Evolutionary conservation across 305 asterid genomes (phyloP), one percentile per base, ranked within the genome.

Genomic region (Fraxinus paxiana): DNA sequence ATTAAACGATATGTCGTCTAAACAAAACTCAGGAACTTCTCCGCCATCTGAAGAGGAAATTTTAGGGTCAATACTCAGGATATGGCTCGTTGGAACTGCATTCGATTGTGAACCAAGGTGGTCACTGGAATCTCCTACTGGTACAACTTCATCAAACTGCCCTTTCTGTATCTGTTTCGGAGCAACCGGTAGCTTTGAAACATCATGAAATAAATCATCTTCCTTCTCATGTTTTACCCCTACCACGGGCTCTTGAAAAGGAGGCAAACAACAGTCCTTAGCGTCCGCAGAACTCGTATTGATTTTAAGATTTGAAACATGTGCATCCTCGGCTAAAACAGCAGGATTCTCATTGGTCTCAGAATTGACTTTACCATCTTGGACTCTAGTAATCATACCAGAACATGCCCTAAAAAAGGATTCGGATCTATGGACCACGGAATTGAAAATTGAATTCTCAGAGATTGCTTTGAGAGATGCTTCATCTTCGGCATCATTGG

Each of bases 361-460:
- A 73, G 69, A 85, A 76, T 61, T 81, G 80, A 77, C 30, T 56
- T 73, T 87, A 79, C 76, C 85, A 77, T 80, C 85, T 78, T 51
- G 88, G 81, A 81, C 82, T 76, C 81, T 77, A 67, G 69, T 12
- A 15, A 76, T 54, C 85, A 83, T 87, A 81, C 81, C 77, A 63
- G 88, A 87, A 84, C 88, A 86, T 75, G 83, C 86, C 85, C 86
- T 85, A 78, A 86, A 74, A 79, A 81, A 33, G 10, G 87, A 83
- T 15, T 83, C 78, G 56, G 90, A 83, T 75, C 72, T 75, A 71
- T 37, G 78, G 75, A 31, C 61, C 63, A 72, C n/a, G n/a, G 86
- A 73, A 71, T 43, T 38, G 18, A 74, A 79, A 74, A 63, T 81
- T 63, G 86, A 80, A 76, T 87, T 73, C 83, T 83, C 85, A 28